phyloP scores from a whole-genome alignment of 2,329 filamentous ascomycete genomes.

The Escovopsis sp. region DNA sequence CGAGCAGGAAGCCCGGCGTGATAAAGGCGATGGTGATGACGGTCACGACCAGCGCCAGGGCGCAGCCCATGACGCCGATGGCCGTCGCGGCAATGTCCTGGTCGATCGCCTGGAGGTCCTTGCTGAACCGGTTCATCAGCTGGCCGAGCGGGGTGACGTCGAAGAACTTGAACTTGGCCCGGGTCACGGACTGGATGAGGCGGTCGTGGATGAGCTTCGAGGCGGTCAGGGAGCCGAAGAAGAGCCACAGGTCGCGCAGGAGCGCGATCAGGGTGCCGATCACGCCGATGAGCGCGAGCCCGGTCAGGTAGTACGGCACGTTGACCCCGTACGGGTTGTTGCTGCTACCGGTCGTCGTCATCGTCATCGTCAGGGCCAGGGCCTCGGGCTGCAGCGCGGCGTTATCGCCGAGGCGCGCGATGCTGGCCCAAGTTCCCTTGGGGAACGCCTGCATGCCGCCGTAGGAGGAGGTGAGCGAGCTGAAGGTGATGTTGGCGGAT shows the following conservation, averaged over 20 bases:
- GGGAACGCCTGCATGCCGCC: constrained; percentile 13
- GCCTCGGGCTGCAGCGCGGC: background rate
- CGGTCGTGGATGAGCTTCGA: constrained; percentile 71
- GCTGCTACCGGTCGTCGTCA: background rate
- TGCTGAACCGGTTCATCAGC: constrained; percentile 97
- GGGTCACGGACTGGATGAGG: constrained; percentile 64
- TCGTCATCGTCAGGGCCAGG: background rate
- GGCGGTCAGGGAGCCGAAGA: constrained; percentile 79
- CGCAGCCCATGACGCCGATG: constrained; percentile 56
- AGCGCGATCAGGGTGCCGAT: constrained; percentile 70
- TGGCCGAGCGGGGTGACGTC: constrained; percentile 91
- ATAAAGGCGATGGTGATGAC: constrained; percentile 75
- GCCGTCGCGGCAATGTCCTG: constrained; percentile 91
- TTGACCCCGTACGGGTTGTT: constrained; percentile 42
- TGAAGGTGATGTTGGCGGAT: constrained; percentile 9
- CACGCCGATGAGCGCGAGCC: constrained; percentile 70
- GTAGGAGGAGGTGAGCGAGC: constrained; percentile 11
- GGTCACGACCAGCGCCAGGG: constrained; percentile 61
- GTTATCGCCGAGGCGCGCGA: constrained; percentile 22
- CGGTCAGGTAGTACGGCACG: constrained; percentile 64
- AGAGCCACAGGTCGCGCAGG: constrained; percentile 72
- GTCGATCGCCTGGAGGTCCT: constrained; percentile 87
- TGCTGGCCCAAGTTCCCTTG: constrained; percentile 20
- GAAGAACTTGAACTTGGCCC: constrained; percentile 95
- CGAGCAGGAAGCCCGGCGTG: constrained; percentile 80